Conservation (phyloP, 2,329 filamentous ascomycete species). For the Aspergillus hortae region DNA sequence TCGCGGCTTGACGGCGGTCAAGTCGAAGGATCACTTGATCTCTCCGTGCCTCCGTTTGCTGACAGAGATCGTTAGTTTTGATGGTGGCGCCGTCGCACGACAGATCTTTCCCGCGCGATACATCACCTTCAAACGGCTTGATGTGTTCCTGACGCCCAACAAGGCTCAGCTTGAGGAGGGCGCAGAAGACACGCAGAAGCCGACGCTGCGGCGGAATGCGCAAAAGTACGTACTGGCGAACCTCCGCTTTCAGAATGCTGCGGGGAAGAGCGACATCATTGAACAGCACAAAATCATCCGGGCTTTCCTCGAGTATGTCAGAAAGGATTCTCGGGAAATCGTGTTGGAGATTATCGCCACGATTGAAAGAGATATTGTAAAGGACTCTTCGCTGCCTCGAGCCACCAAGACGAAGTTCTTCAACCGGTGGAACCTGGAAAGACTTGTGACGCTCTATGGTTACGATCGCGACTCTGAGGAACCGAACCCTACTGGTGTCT, state of each 20-base stretch:
- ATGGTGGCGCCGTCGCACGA: constrained; percentile 76
- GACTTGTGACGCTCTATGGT: constrained; percentile 69
- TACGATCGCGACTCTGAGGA: constrained; percentile 48
- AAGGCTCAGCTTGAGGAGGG: constrained; percentile 50
- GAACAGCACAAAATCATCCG: constrained; percentile 67
- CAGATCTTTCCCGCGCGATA: constrained; percentile 74
- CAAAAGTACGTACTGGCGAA: constrained; percentile 76
- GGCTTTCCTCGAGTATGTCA: constrained; percentile 71
- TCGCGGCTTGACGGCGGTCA: constrained; percentile 73
- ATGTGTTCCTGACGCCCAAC: constrained; percentile 74
- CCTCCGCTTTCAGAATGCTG: constrained; percentile 71
- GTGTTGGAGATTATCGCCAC: constrained; percentile 70
- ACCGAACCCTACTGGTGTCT: constrained; percentile 37
- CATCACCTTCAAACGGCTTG: constrained; percentile 74
- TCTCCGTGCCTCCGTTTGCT: constrained; percentile 83
- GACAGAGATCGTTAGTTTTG: constrained; percentile 78
- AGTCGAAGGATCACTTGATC: constrained; percentile 81
- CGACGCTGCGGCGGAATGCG: constrained; percentile 79
- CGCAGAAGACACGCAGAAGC: constrained; percentile 63
- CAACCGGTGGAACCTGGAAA: constrained; percentile 68
- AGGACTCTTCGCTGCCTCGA: constrained; percentile 69
- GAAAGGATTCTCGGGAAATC: constrained; percentile 71
- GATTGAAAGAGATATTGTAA: constrained; percentile 67
- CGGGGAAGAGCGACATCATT: constrained; percentile 77
- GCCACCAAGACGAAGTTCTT: constrained; percentile 72